Evolutionary conservation across 495 filamentous ascomycete species (phyloP), one percentile per base, ranked within the genome.

Genomic region (Geopyxis carbonaria): DNA sequence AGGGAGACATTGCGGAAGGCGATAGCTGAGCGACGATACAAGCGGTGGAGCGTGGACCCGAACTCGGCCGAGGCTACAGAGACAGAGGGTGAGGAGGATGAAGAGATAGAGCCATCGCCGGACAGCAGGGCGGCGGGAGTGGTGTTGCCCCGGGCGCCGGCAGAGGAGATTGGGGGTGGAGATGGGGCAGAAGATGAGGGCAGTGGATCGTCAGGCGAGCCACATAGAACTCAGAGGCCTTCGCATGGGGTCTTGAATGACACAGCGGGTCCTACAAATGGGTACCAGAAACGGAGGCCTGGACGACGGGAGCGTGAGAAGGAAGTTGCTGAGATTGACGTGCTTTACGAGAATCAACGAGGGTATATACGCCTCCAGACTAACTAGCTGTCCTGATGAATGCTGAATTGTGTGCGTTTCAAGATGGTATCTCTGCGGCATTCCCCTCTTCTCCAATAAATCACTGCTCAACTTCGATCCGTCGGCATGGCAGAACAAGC

Each of bases 321-420:
- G 13, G 76, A 80, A 45, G 46, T 57, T 29, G 61, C 70, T 2
- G 70, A 64, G 9, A 70, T 97, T 21, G 91, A 99, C 43, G 70
- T 94, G 8, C 68, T 99, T 5, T 94, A 93, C 54, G 91, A 99
- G 59, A 95, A 99, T 55, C 76, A 91, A 55, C 66, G 82, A 13
- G 82, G 82, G 36, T 69, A 29, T 18, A 35, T 31, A 8, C n/a
- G n/a, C 8, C 30, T 24, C 21, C 9, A 16, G 14, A 8, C 13
- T 24, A 2, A 31, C 31, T 19, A 11, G 20, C 11, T n/a, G 16
- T 9, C 3, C 3, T 18, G 9, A 22, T 22, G 2, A 11, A 37
- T 22, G 34, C 34, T 37, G 25, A 37, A 20, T 2, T 14, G 20
- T 16, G 20, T 41, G 27, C 2, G 15, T 37, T 29, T 14, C 16